phyloP scores from a whole-genome alignment of 2,329 filamentous ascomycete genomes.

The Fusarium siculi region DNA sequence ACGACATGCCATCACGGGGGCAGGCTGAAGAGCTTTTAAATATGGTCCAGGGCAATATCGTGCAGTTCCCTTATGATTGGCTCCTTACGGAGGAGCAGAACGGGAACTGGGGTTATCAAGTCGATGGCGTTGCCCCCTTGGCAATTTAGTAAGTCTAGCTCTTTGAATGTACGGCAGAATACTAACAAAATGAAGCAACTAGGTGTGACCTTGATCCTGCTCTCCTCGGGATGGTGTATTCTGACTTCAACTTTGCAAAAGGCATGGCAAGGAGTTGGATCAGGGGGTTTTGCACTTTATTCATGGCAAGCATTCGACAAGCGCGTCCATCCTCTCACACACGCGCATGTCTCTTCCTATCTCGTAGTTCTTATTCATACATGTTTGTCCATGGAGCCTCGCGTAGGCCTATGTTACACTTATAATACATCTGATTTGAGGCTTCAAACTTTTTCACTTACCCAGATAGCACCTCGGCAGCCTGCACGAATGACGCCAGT shows the following conservation, averaged over 20 bases:
- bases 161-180: not conserved
- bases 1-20: constrained; percentile 78
- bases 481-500: constrained; percentile 90
- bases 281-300: constrained; percentile 22
- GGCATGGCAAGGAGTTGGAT: constrained; percentile 43
- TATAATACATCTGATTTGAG: constrained; percentile 42
- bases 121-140: constrained; percentile 93
- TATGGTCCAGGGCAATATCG: constrained; percentile 86
- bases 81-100: constrained; percentile 89
- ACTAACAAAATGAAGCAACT: constrained; percentile 51
- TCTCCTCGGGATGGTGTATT: constrained; percentile 2
- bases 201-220: constrained; percentile 33
- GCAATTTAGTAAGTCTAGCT: constrained; percentile 86
- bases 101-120: constrained; percentile 96
- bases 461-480: constrained; percentile 92
- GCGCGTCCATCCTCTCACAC: constrained; percentile 13
- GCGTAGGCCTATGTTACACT: constrained; percentile 36
- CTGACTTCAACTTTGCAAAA: constrained; percentile 16
- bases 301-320: constrained; percentile 29
- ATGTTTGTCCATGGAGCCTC: constrained; percentile 22
- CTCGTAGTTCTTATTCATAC: constrained; percentile 27
- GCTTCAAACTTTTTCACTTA: constrained; percentile 76
- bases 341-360: constrained; percentile 22
- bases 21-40: constrained; percentile 86
- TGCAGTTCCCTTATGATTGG: constrained; percentile 97